These are phyloP conservation scores for Aspergillus awamori DNA, from an alignment of 2,329 filamentous ascomycete genomes.

Conservation along the genomic window DNA sequence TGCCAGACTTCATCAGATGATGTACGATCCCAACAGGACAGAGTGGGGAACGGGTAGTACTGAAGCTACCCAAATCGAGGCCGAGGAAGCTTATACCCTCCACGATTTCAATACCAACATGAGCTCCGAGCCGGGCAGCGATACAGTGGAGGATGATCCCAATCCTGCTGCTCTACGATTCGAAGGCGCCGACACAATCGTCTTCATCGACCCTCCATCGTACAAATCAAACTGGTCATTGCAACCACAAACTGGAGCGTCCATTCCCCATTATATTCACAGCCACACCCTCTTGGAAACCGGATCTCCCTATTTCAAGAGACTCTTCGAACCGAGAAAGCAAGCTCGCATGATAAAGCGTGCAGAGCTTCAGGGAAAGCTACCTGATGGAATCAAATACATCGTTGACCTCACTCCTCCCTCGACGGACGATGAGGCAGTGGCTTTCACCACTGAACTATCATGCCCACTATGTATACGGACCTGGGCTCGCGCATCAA, in stretches of 20 bases:
- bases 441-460: constrained; percentile 61
- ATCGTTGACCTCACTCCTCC: constrained; percentile 67
- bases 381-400: constrained; percentile 55
- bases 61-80: neutral
- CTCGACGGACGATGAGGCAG: constrained; percentile 63
- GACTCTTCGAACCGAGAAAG: constrained; percentile 32
- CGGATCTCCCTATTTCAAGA: constrained; percentile 34
- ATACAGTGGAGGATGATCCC: too few species aligned
- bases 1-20: too few species aligned
- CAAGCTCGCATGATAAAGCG: constrained; percentile 35
- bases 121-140: too few species aligned
- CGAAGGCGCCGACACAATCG: constrained; percentile 40
- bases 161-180: constrained; percentile 13
- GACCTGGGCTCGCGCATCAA: constrained; percentile 55
- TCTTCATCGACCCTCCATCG: constrained; percentile 40
- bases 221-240: constrained; percentile 18
- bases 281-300: constrained; percentile 36
- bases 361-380: constrained; percentile 29
- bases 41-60: too few species aligned
- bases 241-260: constrained; percentile 18
- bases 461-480: constrained; percentile 60
- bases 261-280: constrained; percentile 37
- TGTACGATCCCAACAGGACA: too few species aligned
- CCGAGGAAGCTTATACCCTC: too few species aligned
- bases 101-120: too few species aligned